Percentiles rank a stretch among this genome's conserved stretches.
phyloP scores from a whole-genome alignment of 129 eudicot species.

The Pseudognaphalium luteoalbum region DNA sequence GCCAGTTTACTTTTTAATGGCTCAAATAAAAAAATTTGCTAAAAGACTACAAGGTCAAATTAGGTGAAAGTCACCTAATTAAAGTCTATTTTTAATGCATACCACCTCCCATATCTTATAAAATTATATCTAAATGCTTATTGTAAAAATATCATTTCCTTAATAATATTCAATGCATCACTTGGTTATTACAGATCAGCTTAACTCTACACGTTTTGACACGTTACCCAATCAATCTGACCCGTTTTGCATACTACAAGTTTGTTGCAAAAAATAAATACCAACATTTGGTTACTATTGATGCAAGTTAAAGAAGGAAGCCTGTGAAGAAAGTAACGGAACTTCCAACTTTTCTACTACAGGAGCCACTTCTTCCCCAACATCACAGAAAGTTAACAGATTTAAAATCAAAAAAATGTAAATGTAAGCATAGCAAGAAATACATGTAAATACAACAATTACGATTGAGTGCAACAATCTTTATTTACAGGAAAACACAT shows the following conservation, averaged over 20 bases:
- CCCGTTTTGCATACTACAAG: background rate
- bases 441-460: background rate
- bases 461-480: background rate
- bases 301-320: slow-evolving; percentile 78
- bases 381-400: slow-evolving; percentile 28
- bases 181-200: no score
- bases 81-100: background rate
- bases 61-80: background rate
- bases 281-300: background rate
- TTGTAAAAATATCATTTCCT: no score
- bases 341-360: slow-evolving; percentile 32
- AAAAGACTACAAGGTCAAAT: no score
- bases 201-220: background rate
- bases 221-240: background rate
- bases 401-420: slow-evolving; percentile 2
- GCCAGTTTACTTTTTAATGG: background rate
- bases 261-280: background rate
- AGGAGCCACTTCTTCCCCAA: slow-evolving; percentile 39
- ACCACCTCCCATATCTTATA: background rate
- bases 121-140: no score
- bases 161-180: no score
- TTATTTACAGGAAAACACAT: slow-evolving; percentile 9
- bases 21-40: background rate
- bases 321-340: slow-evolving; percentile 45
- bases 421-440: slow-evolving; percentile 23